These are phyloP conservation scores for Esteya vermicola DNA, from an alignment of 2,329 filamentous ascomycete species.

Conservation along the genomic window DNA sequence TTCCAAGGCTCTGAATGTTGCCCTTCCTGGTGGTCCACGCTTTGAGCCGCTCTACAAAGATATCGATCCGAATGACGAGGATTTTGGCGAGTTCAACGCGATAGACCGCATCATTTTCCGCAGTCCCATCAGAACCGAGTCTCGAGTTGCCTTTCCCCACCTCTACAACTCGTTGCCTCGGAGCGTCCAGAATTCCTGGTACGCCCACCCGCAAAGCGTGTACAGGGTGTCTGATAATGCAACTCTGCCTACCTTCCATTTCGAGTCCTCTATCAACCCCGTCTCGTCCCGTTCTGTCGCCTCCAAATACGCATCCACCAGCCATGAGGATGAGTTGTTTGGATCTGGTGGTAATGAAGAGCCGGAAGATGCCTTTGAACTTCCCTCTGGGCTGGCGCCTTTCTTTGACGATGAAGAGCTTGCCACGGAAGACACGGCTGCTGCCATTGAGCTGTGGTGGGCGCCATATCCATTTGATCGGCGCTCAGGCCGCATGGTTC, in stretches of 20 bases:
- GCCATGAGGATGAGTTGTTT: constrained; percentile 89
- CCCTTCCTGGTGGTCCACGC: constrained; percentile 89
- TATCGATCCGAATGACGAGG: constrained; percentile 95
- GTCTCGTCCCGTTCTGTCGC: constrained; percentile 91
- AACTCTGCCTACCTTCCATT: constrained; percentile 89
- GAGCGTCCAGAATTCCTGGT: constrained; percentile 87
- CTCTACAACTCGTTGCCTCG: constrained; percentile 93
- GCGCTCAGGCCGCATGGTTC: constrained; percentile 87
- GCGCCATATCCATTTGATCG: constrained; percentile 92
- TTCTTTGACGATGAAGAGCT: constrained; percentile 84
- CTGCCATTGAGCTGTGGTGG: constrained; percentile 95
- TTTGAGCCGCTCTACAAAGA: constrained; percentile 98
- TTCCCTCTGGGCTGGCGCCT: constrained; percentile 68
- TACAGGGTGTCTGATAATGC: constrained; percentile 81
- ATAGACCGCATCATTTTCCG: constrained; percentile 99
- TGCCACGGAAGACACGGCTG: constrained; percentile 76
- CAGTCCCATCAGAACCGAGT: constrained; percentile 86
- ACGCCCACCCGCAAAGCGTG: constrained; percentile 84
- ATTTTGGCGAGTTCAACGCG: constrained; percentile 98
- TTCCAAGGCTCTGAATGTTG: constrained; percentile 92
- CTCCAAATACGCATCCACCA: constrained; percentile 82
- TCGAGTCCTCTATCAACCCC: constrained; percentile 94
- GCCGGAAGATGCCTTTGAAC: constrained; percentile 66
- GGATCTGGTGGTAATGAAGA: constrained; percentile 62
- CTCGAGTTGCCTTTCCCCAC: constrained; percentile 84